Conservation (phyloP, 768 basidiomycete genomes). For the Tricholoma bakamatsutake region DNA sequence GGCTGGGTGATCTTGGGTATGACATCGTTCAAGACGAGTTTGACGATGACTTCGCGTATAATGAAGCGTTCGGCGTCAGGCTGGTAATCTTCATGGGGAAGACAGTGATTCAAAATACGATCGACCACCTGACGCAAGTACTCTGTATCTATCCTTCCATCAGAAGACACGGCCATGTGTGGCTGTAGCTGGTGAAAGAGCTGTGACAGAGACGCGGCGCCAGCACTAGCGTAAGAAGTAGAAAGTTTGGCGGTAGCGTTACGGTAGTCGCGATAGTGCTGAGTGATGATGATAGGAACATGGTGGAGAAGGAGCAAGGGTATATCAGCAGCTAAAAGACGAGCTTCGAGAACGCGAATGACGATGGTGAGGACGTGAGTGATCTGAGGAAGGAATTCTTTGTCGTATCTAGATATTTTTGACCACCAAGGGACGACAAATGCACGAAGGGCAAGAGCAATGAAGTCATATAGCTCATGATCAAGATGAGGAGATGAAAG, state of each 20-base stretch:
- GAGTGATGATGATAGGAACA: conserved; percentile 58
- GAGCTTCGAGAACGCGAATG: conserved; percentile 54
- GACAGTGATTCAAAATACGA: conserved; percentile 61
- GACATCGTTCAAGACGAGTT: conserved; percentile 64
- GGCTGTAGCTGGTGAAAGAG: conserved; percentile 82
- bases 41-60: conserved; percentile 77
- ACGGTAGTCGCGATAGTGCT: conserved; percentile 78
- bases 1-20: conserved; percentile 72
- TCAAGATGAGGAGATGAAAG: conserved; percentile 38
- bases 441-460: conserved; percentile 75
- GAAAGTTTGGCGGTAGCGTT: conserved; percentile 54
- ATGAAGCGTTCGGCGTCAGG: conserved; percentile 79
- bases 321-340: conserved; percentile 50
- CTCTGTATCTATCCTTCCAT: conserved; percentile 63
- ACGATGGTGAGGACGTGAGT: conserved; percentile 52
- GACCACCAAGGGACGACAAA: conserved; percentile 85
- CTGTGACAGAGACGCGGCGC: conserved; percentile 52
- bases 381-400: conserved; percentile 72
- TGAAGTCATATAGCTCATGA: conserved; percentile 69
- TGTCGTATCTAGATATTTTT: conserved; percentile 78
- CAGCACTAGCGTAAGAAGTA: conserved; percentile 68
- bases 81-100: conserved; percentile 75
- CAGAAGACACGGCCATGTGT: conserved; percentile 70
- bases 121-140: conserved; percentile 81
- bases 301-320: conserved; percentile 55